Evolutionary conservation across 768 basidiomycete genomes (phyloP).

Genomic region (Boletus tomentosulus): DNA sequence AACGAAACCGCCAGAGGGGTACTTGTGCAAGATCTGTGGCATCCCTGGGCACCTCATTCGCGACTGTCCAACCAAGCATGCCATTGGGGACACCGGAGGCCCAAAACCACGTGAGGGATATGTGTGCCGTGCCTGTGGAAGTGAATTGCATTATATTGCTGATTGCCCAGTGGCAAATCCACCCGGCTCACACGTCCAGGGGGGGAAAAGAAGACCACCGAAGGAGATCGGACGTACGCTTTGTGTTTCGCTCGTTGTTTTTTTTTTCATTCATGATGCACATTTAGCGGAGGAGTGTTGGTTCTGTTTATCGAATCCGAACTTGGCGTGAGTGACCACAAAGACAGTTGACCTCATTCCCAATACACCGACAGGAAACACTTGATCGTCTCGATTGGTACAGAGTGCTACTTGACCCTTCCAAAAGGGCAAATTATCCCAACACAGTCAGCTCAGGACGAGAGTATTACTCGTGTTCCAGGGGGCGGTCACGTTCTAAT

Average conservation of each 20-base stretch:
- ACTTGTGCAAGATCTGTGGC: conserved; percentile 83
- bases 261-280: not conserved
- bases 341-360: not conserved
- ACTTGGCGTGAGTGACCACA: conserved; percentile 60
- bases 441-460: conserved; percentile 55
- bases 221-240: conserved; percentile 82
- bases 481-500: conserved; percentile 96
- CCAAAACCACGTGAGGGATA: conserved; percentile 82
- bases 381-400: conserved; percentile 89
- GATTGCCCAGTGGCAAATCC: conserved; percentile 78
- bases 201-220: conserved; percentile 45
- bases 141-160: conserved; percentile 78
- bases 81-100: conserved; percentile 78
- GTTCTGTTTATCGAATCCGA: conserved; percentile 97
- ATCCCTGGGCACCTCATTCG: conserved; percentile 84
- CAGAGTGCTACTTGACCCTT: conserved; percentile 92
- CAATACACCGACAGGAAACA: conserved; percentile 63
- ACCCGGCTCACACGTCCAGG: conserved; percentile 30
- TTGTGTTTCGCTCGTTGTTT: not conserved
- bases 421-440: conserved; percentile 94
- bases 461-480: conserved; percentile 54
- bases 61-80: conserved; percentile 80
- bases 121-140: conserved; percentile 87
- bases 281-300: conserved; percentile 85
- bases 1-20: conserved; percentile 74